A percentile compares a stretch with the other conserved stretches of the same genome.
phyloP scores from a whole-genome alignment of 1,139 yeast genomes.

The Hemisphaericaspora lyxosophila region DNA sequence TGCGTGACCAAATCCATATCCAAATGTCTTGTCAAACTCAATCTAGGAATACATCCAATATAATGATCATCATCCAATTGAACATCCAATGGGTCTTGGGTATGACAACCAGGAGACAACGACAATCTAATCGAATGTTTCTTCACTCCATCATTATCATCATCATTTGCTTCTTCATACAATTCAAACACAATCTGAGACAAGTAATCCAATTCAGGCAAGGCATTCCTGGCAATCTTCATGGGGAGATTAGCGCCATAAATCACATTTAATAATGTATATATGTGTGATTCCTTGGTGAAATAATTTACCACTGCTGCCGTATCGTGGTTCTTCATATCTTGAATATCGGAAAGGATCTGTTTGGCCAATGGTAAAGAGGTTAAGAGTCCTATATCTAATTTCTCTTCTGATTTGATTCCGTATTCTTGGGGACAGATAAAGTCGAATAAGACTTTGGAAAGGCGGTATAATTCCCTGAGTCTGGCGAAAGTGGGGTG shows the following conservation, averaged over 20 bases:
- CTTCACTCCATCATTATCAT: slow-evolving; percentile 58
- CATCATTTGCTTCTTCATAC: slow-evolving; percentile 83
- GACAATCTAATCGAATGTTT: slow-evolving; percentile 86
- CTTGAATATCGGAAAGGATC: slow-evolving; percentile 75
- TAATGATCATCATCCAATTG: slow-evolving; percentile 95
- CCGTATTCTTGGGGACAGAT: slow-evolving; percentile 99
- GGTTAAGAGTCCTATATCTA: slow-evolving; percentile 93
- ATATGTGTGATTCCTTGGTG: slow-evolving; percentile 96
- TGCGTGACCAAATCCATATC: slow-evolving; percentile 89
- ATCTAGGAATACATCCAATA: slow-evolving; percentile 91
- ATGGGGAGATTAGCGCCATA: slow-evolving; percentile 95
- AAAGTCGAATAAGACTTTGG: slow-evolving; percentile 93
- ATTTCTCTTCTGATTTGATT: slow-evolving; percentile 89
- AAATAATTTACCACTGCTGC: slow-evolving; percentile 81
- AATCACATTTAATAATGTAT: slow-evolving; percentile 84
- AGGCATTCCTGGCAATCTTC: slow-evolving; percentile 88
- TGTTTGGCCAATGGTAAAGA: slow-evolving; percentile 92
- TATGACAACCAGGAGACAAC: slow-evolving; percentile 96
- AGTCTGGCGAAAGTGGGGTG: slow-evolving; percentile 76
- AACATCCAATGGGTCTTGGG: slow-evolving; percentile 95
- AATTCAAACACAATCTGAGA: slow-evolving; percentile 94
- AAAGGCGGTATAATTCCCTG: slow-evolving; percentile 83
- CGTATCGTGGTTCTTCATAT: slow-evolving; percentile 71
- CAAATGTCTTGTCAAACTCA: slow-evolving; percentile 86
- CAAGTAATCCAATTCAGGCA: slow-evolving; percentile 93